phyloP scores from a whole-genome alignment of 768 basidiomycete genomes.

The Leccinellum luteum region DNA sequence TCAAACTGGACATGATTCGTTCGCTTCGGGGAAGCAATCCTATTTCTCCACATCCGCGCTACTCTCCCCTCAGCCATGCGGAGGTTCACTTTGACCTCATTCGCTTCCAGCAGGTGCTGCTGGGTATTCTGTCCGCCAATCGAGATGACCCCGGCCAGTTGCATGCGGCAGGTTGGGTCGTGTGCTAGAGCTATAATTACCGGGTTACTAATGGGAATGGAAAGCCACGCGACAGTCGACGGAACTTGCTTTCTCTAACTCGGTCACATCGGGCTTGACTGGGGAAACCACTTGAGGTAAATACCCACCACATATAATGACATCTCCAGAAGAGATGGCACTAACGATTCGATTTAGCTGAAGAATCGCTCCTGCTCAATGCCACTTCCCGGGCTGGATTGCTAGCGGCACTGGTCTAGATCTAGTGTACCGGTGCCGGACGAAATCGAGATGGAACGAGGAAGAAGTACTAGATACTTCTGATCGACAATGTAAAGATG shows the following conservation, averaged over 20 bases:
- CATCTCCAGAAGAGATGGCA: conserved; percentile 55
- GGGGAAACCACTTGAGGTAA: too few relatives aligned
- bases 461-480: too few relatives aligned
- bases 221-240: too few relatives aligned
- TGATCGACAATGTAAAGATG: too few relatives aligned
- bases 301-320: conserved; percentile 62
- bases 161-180: conserved; percentile 71
- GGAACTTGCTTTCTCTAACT: too few relatives aligned
- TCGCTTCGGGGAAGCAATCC: conserved; percentile 58
- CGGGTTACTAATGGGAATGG: conserved; percentile 25
- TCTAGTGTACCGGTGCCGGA: too few relatives aligned
- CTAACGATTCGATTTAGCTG: too few relatives aligned
- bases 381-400: too few relatives aligned
- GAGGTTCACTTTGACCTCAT: conserved; percentile 61
- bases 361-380: too few relatives aligned
- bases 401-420: too few relatives aligned
- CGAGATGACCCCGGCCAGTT: conserved; percentile 69
- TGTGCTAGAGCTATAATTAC: conserved; percentile 61
- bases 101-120: conserved; percentile 53
- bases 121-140: conserved; percentile 50
- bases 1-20: background rate
- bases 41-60: conserved; percentile 49
- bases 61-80: conserved; percentile 50
- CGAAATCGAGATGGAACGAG: too few relatives aligned
- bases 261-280: too few relatives aligned